Conservation (phyloP, 345 rosid species). For the Camelina laxa region DNA sequence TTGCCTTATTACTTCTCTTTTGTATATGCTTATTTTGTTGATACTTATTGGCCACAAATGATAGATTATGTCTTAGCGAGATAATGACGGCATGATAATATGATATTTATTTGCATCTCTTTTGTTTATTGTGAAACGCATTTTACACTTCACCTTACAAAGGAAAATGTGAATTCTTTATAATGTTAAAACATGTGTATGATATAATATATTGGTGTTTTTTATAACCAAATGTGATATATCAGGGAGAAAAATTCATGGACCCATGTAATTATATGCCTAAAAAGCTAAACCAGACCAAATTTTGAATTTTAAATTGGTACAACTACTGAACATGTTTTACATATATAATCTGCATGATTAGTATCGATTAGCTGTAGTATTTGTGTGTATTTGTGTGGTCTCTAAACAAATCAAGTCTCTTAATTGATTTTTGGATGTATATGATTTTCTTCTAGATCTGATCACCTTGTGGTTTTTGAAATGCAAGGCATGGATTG, state of each 20-base stretch:
- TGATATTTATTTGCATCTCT: not conserved
- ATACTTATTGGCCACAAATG: not conserved
- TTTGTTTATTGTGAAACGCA: not conserved
- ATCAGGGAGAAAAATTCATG: not conserved
- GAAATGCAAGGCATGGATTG: constrained; percentile 31
- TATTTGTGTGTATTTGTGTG: constrained; percentile 21
- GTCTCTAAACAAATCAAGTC: constrained; percentile 29
- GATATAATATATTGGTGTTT: not conserved
- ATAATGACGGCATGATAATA: not conserved
- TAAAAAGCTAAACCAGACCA: constrained; percentile 21
- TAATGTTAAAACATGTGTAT: not conserved
- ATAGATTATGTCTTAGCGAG: not conserved
- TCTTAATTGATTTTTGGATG: constrained; percentile 32
- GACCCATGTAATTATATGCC: constrained; percentile 18
- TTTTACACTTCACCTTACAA: not conserved
- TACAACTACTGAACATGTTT: constrained; percentile 39
- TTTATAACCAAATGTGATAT: constrained; percentile 8
- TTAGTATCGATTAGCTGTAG: constrained; percentile 43
- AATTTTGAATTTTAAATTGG: constrained; percentile 20
- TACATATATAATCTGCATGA: constrained; percentile 36
- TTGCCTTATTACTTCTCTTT: not conserved
- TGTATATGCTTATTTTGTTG: constrained; percentile 15
- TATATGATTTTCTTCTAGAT: constrained; percentile 33
- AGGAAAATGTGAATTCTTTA: not conserved
- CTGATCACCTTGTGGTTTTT: constrained; percentile 33